Evolutionary conservation across 352 stramenopile species (phyloP), one percentile per base, ranked within the genome.

Genomic region (Globisporangium abappressorium): DNA sequence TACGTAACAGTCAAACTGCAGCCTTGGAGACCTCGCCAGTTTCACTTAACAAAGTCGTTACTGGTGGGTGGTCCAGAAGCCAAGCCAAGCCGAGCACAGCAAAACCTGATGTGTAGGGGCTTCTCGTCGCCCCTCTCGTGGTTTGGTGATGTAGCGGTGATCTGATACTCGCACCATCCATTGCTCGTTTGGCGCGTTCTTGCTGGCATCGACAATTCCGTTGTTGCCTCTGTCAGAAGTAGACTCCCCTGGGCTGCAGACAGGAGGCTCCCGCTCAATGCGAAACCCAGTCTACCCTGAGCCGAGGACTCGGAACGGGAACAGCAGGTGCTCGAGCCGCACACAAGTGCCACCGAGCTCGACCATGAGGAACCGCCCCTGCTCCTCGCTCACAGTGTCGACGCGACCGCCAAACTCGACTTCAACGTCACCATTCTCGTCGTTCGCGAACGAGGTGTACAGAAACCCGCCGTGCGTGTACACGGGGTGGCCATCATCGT

Each of bases 311-410:
- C 46, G 46, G 4, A 65, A 65, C 2, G 60, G 60, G 22, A 65
- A 55, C 3, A 65, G 43, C 46, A 57, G 22, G 22, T 57, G 47
- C 38, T 65, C 60, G 0, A 65, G 43, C 7, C 60, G 60, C 33
- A 65, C 28, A 28, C 47, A 57, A 18, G 60, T 65, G 15, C 41
- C 20, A 6, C 60, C 60, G 15, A 65, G 46, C 20, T 65, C 60
- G 26, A 65, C 60, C 60, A 65, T 65, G 46, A 57, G 43, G n/a
- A 65, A 65, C 3, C 46, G 60, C 12, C 60, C 60, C 18, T 65
- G 60, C 15, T 56, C 60, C 22, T 65, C 60, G 28, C 47, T 55
- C 28, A 65, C 15, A 12, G 57, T 57, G 4, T 57, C 24, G 14
- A 57, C 49, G 47, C 47, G 33, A 6, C 60, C 60, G 18, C 60